A percentile compares a stretch with the other conserved stretches of the same genome.
Conservation (phyloP, 75 land plant species). For the Adiantum capillusveneris region DNA sequence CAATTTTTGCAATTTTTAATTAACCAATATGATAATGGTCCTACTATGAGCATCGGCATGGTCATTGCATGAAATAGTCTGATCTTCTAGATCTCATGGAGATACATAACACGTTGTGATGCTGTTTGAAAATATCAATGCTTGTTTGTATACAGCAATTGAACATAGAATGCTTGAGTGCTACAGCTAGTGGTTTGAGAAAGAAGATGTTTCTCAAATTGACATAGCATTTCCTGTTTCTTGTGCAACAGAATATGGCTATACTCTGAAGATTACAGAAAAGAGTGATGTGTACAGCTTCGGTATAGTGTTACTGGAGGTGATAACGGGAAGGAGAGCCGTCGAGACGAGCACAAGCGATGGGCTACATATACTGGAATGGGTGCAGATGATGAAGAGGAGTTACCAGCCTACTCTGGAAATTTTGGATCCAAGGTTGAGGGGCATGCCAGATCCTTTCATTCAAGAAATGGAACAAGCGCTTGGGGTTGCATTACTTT, state of each 20-base stretch:
- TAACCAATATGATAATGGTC: too few species aligned
- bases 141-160: too few species aligned
- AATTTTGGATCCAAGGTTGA: conserved; percentile 51
- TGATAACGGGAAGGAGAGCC: conserved; percentile 53
- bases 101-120: too few species aligned
- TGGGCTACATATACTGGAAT: conserved; percentile 78
- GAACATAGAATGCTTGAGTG: too few species aligned
- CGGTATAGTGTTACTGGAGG: conserved; percentile 54
- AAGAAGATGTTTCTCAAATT: too few species aligned
- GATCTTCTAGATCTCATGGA: too few species aligned
- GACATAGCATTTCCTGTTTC: too few species aligned
- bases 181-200: too few species aligned
- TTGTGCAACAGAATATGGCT: conserved; percentile 45
- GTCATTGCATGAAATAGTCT: too few species aligned
- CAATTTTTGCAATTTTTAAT: too few species aligned
- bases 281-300: conserved; percentile 80
- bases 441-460: conserved; percentile 47
- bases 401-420: conserved; percentile 45
- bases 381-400: conserved; percentile 84
- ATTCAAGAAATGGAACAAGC: conserved; percentile 74
- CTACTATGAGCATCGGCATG: too few species aligned
- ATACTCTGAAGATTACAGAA: conserved; percentile 49
- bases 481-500: conserved; percentile 69
- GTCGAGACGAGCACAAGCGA: conserved; percentile 64
- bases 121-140: too few species aligned